These are phyloP conservation scores for Metarhizium sp. DNA, from an alignment of 2,329 filamentous ascomycete species.

Conservation along the genomic window DNA sequence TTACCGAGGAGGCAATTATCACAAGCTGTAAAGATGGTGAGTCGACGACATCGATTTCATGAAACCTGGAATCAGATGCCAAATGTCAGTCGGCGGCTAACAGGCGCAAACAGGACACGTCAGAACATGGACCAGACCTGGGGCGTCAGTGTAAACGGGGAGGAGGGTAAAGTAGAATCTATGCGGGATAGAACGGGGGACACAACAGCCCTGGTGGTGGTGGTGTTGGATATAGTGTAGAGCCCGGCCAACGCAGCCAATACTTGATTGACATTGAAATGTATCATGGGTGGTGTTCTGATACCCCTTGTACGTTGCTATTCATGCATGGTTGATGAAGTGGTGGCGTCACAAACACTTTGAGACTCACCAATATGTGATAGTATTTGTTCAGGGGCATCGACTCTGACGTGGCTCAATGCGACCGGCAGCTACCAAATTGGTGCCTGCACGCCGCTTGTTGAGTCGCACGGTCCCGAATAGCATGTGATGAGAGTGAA, in stretches of 20 bases:
- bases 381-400: not conserved
- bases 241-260: not conserved
- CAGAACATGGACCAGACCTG: constrained; percentile 62
- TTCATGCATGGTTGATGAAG: not conserved
- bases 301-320: not conserved
- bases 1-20: constrained; percentile 86
- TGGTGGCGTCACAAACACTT: not conserved
- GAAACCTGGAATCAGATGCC: not conserved
- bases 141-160: constrained; percentile 1
- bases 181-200: not conserved
- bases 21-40: constrained; percentile 85
- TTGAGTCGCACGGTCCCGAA: not conserved
- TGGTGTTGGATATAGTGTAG: not conserved
- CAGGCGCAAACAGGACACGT: constrained; percentile 51
- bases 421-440: not conserved
- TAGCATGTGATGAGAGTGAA: not conserved
- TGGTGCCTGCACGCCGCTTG: not conserved
- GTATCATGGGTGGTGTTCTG: not conserved
- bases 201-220: not conserved
- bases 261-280: not conserved
- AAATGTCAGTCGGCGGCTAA: constrained; percentile 8
- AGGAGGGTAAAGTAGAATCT: not conserved
- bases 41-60: constrained; percentile 19
- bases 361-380: not conserved
- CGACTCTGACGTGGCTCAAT: not conserved